Evolutionary conservation across 1,284 basidiomycete genomes (phyloP), one percentile per base, ranked within the genome.

Genomic region (Kwoniella shivajii): DNA sequence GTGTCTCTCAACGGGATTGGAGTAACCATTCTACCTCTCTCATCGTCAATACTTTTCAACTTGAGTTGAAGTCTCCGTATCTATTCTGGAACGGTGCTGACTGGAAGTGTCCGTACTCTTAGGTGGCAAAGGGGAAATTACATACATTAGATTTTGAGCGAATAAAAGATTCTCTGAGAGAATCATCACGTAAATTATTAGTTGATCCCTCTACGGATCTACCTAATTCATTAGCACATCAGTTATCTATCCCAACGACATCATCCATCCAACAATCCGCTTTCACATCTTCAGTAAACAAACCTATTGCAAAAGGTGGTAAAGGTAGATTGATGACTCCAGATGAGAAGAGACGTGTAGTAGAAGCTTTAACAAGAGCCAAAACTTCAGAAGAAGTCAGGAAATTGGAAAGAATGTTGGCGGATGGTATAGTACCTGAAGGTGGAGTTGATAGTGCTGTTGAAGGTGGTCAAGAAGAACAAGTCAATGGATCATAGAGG

Each of bases 121-220:
- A 72, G 71, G 66, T 74, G 22, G 76, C 68, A 45, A 72, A 79
- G 54, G 78, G 78, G 0, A 73, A 75, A 41, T 84, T 99, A 72
- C 88, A 94, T 82, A 90, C 94, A 76, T 84, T 99, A 71, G 96
- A 99, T 84, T 99, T 90, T 79, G 88, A 91, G 82, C 87, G 95
- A 78, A 89, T 99, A 74, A 90, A 91, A 78, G 92, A 97, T 77
- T 73, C 92, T 85, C 90, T 93, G 79, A 86, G 92, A 58, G 80
- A 86, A 75, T 78, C 84, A 22, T 90, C 86, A 45, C 85, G 85
- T 68, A 74, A 85, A 26, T 79, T 93, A 38, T 92, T 95, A 80
- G 80, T 89, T 30, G 74, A 93, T 88, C 16, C 81, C 82, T 39
- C 87, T 87, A 72, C 73, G 53, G 82, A 84, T 48, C 82, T 90